phyloP scores from a whole-genome alignment of 768 basidiomycete genomes.

The Hericium erinaceus region DNA sequence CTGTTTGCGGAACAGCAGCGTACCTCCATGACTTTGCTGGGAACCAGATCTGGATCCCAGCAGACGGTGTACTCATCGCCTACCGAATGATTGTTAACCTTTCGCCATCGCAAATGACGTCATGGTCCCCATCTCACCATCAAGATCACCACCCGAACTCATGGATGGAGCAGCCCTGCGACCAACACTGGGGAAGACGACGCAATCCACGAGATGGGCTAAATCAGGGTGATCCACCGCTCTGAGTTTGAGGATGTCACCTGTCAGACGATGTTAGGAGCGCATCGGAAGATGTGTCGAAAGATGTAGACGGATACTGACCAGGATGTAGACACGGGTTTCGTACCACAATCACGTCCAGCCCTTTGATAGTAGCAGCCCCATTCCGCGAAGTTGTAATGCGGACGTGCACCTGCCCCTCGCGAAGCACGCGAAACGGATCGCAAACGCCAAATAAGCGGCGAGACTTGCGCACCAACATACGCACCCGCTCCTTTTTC shows the following conservation, averaged over 20 bases:
- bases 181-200: constrained; percentile 57
- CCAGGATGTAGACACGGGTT: constrained; percentile 68
- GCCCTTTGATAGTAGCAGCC: constrained; percentile 44
- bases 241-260: constrained; percentile 56
- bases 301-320: constrained; percentile 14
- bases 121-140: constrained; percentile 38
- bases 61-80: constrained; percentile 64
- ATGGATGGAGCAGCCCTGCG: constrained; percentile 57
- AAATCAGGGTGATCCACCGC: constrained; percentile 43
- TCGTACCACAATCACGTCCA: constrained; percentile 53
- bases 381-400: constrained; percentile 45
- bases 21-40: constrained; percentile 44
- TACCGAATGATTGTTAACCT: constrained; percentile 10
- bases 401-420: constrained; percentile 56
- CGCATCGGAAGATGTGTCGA: neutral
- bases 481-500: constrained; percentile 44
- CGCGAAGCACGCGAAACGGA: constrained; percentile 50
- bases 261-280: constrained; percentile 18
- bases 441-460: constrained; percentile 62
- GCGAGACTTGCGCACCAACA: constrained; percentile 54
- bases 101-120: neutral
- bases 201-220: constrained; percentile 52
- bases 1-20: constrained; percentile 1
- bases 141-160: constrained; percentile 62
- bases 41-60: constrained; percentile 59